Conservation (phyloP, 2,329 filamentous ascomycete species). For the Diaporthe humulicola region DNA sequence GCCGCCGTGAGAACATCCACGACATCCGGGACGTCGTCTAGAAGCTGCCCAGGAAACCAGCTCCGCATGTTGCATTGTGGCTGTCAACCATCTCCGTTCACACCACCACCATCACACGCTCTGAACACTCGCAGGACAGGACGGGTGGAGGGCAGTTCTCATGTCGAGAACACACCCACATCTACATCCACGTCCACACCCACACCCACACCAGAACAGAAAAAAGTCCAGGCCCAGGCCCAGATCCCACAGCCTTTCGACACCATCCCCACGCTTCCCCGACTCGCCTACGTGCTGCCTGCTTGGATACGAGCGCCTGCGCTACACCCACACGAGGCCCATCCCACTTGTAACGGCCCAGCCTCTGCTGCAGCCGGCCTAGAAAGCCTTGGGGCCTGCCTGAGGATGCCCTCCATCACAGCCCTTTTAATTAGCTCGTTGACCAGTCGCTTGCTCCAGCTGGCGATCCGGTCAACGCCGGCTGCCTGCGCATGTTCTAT, state of each 20-base stretch:
- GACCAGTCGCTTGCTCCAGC: slow-evolving; percentile 18
- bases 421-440: slow-evolving; percentile 15
- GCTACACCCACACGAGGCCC: slow-evolving; percentile 16
- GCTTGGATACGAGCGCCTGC: slow-evolving; percentile 25
- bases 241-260: slow-evolving; percentile 8
- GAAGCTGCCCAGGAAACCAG: not conserved
- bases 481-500: not conserved
- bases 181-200: too few species aligned
- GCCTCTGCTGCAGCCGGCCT: slow-evolving; percentile 28
- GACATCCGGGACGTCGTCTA: slow-evolving; percentile 2
- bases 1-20: slow-evolving; percentile 12
- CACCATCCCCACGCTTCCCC: slow-evolving; percentile 30
- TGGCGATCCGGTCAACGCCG: slow-evolving; percentile 30
- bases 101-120: not conserved
- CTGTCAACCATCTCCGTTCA: slow-evolving; percentile 17
- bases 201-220: not conserved
- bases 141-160: not conserved
- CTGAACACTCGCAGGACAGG: not conserved
- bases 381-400: slow-evolving; percentile 14
- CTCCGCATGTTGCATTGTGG: slow-evolving; percentile 25
- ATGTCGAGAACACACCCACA: not conserved
- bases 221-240: not conserved
- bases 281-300: slow-evolving; percentile 15
- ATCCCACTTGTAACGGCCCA: slow-evolving; percentile 20
- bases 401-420: slow-evolving; percentile 30